These are phyloP conservation scores for Hypsizygus ulmarius DNA, from an alignment of 1,284 basidiomycete species.

Conservation along the genomic window DNA sequence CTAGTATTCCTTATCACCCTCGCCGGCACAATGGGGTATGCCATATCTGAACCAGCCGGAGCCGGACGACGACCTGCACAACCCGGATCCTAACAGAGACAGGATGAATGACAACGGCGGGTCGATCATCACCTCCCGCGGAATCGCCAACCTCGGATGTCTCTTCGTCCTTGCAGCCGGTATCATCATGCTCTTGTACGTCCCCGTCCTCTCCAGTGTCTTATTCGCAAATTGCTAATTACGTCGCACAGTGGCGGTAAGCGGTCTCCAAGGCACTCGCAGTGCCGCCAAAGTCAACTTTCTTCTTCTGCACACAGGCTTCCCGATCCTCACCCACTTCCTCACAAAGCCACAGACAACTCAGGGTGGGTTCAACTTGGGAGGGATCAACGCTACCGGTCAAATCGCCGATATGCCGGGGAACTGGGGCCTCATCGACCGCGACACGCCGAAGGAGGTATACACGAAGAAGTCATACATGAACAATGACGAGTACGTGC, in stretches of 20 bases:
- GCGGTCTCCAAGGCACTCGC: slow-evolving; percentile 8
- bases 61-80: slow-evolving; percentile 45
- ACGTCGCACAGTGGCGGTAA: slow-evolving; percentile 28
- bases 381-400: slow-evolving; percentile 72
- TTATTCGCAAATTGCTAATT: background rate
- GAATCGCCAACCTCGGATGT: slow-evolving; percentile 67
- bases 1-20: slow-evolving; percentile 35
- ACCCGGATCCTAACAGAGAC: slow-evolving; percentile 37
- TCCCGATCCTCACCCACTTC: slow-evolving; percentile 36
- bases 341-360: slow-evolving; percentile 28
- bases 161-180: slow-evolving; percentile 47
- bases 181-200: slow-evolving; percentile 55
- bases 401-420: slow-evolving; percentile 55
- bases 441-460: slow-evolving; percentile 56
- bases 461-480: slow-evolving; percentile 48
- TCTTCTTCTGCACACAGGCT: slow-evolving; percentile 24
- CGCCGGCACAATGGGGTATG: slow-evolving; percentile 34
- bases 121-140: slow-evolving; percentile 44
- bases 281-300: background rate
- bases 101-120: slow-evolving; percentile 32
- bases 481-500: slow-evolving; percentile 41
- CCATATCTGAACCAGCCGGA: slow-evolving; percentile 31
- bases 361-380: slow-evolving; percentile 67
- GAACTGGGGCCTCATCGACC: slow-evolving; percentile 62
- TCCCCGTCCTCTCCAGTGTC: slow-evolving; percentile 6